Evolutionary conservation across 2,329 filamentous ascomycete genomes (phyloP).

Genomic region (Trichophyton mentagrophytes): DNA sequence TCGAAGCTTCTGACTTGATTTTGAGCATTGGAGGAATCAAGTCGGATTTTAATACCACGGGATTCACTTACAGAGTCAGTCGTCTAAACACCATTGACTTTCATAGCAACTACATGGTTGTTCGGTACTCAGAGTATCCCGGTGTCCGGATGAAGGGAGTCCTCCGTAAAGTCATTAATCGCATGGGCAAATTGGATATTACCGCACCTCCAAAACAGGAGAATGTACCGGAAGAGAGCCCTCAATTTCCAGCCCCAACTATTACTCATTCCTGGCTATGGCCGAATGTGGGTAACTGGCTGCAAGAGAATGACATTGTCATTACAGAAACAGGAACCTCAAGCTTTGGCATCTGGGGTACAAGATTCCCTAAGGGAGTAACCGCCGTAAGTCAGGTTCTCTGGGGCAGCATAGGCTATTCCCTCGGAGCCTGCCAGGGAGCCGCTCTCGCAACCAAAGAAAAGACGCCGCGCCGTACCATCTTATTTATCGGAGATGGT

Average conservation of each 20-base stretch:
- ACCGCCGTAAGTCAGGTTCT: slow-evolving; percentile 41
- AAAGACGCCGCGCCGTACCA: slow-evolving; percentile 42
- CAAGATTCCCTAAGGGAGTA: slow-evolving; percentile 38
- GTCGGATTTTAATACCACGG: slow-evolving; percentile 43
- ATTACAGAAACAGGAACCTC: slow-evolving; percentile 48
- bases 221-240: slow-evolving; percentile 35
- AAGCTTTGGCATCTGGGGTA: slow-evolving; percentile 41
- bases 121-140: slow-evolving; percentile 68
- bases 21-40: slow-evolving; percentile 29
- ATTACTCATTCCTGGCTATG: slow-evolving; percentile 41
- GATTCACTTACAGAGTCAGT: slow-evolving; percentile 67
- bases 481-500: slow-evolving; percentile 75
- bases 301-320: slow-evolving; percentile 43
- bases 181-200: slow-evolving; percentile 44
- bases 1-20: slow-evolving; percentile 30
- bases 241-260: slow-evolving; percentile 20
- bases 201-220: slow-evolving; percentile 41
- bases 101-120: slow-evolving; percentile 58
- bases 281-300: slow-evolving; percentile 35
- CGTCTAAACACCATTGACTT: slow-evolving; percentile 70
- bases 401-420: slow-evolving; percentile 50
- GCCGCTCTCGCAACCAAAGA: slow-evolving; percentile 40
- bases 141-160: slow-evolving; percentile 67
- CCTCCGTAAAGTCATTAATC: slow-evolving; percentile 54
- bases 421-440: slow-evolving; percentile 45